These are phyloP conservation scores for Rhizophlyctis rosea DNA, from an alignment of 192 early-diverging fungal genomes.

Conservation along the genomic window DNA sequence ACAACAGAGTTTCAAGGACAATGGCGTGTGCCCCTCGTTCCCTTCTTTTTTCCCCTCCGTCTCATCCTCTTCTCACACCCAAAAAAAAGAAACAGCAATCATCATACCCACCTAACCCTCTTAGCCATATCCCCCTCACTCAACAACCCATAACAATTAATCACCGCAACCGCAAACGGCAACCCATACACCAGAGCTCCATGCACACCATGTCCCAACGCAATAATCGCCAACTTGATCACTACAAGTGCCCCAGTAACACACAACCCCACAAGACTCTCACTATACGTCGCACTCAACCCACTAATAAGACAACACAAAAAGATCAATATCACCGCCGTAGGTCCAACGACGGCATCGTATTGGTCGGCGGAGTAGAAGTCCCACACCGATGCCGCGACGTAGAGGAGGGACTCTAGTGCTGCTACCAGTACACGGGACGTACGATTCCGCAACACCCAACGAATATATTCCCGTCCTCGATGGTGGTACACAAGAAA, in stretches of 20 bases:
- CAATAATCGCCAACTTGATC: constrained; percentile 6
- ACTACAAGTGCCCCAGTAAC: neutral
- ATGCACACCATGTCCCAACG: neutral
- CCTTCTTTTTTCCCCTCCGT: no score
- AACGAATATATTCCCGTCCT: no score
- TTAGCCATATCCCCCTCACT: constrained; percentile 16
- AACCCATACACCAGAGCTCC: constrained; percentile 14
- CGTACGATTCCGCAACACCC: no score
- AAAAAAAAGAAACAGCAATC: no score
- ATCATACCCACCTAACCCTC: constrained; percentile 1
- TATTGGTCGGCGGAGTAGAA: constrained; percentile 2
- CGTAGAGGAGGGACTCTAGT: neutral
- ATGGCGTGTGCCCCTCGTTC: no score
- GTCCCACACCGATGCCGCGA: constrained; percentile 13
- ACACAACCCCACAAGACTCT: constrained; percentile 12
- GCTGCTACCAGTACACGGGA: no score
- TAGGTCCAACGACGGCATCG: constrained; percentile 5
- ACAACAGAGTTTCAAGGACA: neutral
- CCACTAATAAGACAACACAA: constrained; percentile 21
- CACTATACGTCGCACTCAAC: constrained; percentile 13
- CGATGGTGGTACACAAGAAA: no score
- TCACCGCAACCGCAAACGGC: constrained; percentile 14
- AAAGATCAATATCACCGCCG: constrained; percentile 8
- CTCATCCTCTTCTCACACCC: no score
- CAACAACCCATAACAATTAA: constrained; percentile 7